These are phyloP conservation scores for Nemania abortiva DNA, from an alignment of 2,329 filamentous ascomycete species.

Conservation along the genomic window DNA sequence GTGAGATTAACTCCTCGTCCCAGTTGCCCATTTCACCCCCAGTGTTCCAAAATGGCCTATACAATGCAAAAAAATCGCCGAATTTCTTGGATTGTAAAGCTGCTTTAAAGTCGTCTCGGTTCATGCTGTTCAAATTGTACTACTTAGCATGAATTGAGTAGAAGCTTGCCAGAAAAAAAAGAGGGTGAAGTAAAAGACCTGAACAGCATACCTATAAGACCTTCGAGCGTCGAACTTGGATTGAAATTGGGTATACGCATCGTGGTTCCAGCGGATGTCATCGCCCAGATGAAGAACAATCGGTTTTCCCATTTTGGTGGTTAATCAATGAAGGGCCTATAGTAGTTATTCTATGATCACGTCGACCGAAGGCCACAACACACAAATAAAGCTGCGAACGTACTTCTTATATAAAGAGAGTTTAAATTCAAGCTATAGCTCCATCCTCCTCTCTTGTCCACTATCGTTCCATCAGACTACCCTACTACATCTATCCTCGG, in stretches of 20 bases:
- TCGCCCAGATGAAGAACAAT: slow-evolving; percentile 42
- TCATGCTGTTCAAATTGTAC: slow-evolving; percentile 31
- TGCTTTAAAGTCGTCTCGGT: slow-evolving; percentile 36
- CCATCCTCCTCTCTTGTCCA: slow-evolving; percentile 4
- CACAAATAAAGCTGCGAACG: too few relatives aligned
- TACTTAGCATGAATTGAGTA: not conserved
- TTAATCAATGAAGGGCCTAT: not conserved
- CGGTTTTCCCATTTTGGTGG: slow-evolving; percentile 28
- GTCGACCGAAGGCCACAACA: slow-evolving; percentile 1
- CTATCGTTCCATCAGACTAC: not conserved
- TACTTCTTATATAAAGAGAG: too few relatives aligned
- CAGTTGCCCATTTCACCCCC: slow-evolving; percentile 75
- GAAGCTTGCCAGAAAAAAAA: not conserved
- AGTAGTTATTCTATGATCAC: not conserved
- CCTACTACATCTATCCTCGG: too few relatives aligned
- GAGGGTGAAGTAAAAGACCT: not conserved
- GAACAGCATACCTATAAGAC: slow-evolving; percentile 29
- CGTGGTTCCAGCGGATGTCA: slow-evolving; percentile 41
- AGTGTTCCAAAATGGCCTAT: slow-evolving; percentile 73
- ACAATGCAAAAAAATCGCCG: slow-evolving; percentile 58
- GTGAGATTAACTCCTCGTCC: slow-evolving; percentile 68
- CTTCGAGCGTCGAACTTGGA: slow-evolving; percentile 35
- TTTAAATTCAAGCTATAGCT: too few relatives aligned
- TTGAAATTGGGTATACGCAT: slow-evolving; percentile 35
- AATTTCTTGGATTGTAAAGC: slow-evolving; percentile 33